Evolutionary conservation across 2,329 filamentous ascomycete genomes (phyloP), one percentile per base, ranked within the genome.

Genomic region (Aspergillus terreus): DNA sequence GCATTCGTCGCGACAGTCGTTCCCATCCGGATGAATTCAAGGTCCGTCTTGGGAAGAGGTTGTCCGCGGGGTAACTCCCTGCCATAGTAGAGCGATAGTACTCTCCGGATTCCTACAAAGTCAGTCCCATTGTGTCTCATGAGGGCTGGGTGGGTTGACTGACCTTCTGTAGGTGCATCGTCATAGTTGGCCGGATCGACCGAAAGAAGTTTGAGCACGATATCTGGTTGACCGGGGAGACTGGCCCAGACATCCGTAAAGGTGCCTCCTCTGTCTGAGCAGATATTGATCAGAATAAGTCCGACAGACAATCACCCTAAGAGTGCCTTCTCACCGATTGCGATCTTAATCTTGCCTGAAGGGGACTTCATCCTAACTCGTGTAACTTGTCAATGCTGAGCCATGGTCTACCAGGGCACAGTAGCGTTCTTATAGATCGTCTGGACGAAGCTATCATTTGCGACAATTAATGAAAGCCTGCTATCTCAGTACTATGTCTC

Each of bases 1-100:
- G 92, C 91, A 69, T 96, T 96, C 0, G 91, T 96, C 4, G 91
- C 91, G 11, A 96, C 91, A 0, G 91, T 96, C 3, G 92, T 96
- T 47, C 92, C 91, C 92, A 96, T 96, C 47, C 91, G 85, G 64
- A 96, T 92, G 30, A 62, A 67, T 19, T 67, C 66, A 46, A 71
- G 70, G 14, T 59, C 63, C 30, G 64, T 64, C n/a, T 71, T 60
- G 52, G 68, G 64, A 46, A 71, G 47, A n/a, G 65, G 69, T 38
- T 65, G 49, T 10, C 68, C 69, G 15, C 71, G 62, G 0, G 70
- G 71, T 50, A 68, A 61, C 27, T 66, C 38, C 45, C 68, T 55
- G 12, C 69, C 69, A 0, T 69, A 71, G 3, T 65, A 68, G 21
- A 67, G 57, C 60, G 74, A 71, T 15, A 72, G 56, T 15, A 89